Evolutionary conservation across 208 protist genomes (phyloP), one percentile per base, ranked within the genome.

Genomic region (Acanthamoeba triangularis): DNA sequence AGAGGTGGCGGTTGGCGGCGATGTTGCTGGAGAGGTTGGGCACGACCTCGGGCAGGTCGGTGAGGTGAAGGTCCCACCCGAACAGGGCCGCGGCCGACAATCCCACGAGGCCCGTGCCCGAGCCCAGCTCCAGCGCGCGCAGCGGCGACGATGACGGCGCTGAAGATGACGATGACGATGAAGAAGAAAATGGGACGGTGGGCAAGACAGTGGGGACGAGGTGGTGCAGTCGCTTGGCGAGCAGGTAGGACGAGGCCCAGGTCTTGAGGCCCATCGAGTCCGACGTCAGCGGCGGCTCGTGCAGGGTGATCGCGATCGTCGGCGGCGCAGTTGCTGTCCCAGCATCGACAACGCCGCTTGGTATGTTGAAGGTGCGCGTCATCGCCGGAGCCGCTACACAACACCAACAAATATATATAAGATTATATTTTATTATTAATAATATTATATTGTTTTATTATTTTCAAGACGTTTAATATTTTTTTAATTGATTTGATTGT

Each of bases 31-130:
- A 2, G n/a, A 72, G 63, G 63, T 72, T 72, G 63, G 63, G 63
- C 23, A 72, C 63, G 63, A 72, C 63, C 63, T 72, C 63, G 63
- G 63, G 63, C 63, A 72, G 63, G 63, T 72, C 63, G 63, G 63
- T 72, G n/a, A 72, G 30, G 63, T 72, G 63, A 6, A 72, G 63
- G 63, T 72, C n/a, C 63, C 63, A 72, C 10, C 13, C 63, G 14
- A 72, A 72, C 10, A 72, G 63, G 11, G 63, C 63, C 11, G 63
- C 63, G 10, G 63, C 63, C 23, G 63, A 72, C n/a, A 72, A 7
- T 0, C 63, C 63, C 63, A 72, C 63, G n/a, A 72, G 63, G 18
- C 63, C 63, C 23, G 63, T 72, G 63, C 63, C 63, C 63, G 63
- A 72, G n/a, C 63, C 63, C 63, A 72, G 23, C 63, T 72, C 63